Base-by-base conservation (phyloP, 2,329 filamentous ascomycete species). In the Aspergillus intermedius region DNA sequence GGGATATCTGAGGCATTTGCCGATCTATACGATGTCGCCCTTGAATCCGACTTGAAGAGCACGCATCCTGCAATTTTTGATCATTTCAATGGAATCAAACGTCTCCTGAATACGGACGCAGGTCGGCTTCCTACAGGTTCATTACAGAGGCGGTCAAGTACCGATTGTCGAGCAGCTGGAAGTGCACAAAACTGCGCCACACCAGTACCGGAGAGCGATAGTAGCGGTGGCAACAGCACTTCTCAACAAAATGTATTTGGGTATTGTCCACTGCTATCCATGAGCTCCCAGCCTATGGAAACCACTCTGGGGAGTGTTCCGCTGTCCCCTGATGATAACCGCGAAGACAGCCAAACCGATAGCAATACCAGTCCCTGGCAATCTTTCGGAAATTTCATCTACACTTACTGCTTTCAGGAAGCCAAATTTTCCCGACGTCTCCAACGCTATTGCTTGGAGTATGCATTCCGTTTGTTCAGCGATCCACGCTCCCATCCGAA, bases 1-100 rank as follows among this genome's bases (percentile, higher is more conserved):
- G 79, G 84, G 55, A 88, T 93, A 81, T 84, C 81, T 66, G 81
- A 77, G 45, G 78, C 81, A 0, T 89, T 94, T 56, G 72, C 81
- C 55, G 74, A 74, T 28, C 77, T 91, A 15, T 81, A 85, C 54
- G 79, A 87, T 54, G 78, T 77, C 40, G 79, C 81, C 2, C 60
- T 82, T 21, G 67, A 72, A 28, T 75, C 78, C 49, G 79, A 73
- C 60, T 21, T 54, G 7, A 30, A 48, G 45, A 5, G 30, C 43
- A 3, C 28, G 47, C n/a, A 47, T 45, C 25, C 9, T 30, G 13
- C 39, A 9, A 4, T 43, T 50, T 6, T n/a, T 21, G 5, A 25
- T 28, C 13, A 49, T 40, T 2, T 17, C 9, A 1, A 30, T 12
- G 10, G 7, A 19, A 5, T 39, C 5, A 17, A 39, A 39, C 25